Percentiles rank a stretch among this genome's conserved stretches.
Conservation (phyloP, 2,329 filamentous ascomycete species). For the Emergomyces pasteurianus region DNA sequence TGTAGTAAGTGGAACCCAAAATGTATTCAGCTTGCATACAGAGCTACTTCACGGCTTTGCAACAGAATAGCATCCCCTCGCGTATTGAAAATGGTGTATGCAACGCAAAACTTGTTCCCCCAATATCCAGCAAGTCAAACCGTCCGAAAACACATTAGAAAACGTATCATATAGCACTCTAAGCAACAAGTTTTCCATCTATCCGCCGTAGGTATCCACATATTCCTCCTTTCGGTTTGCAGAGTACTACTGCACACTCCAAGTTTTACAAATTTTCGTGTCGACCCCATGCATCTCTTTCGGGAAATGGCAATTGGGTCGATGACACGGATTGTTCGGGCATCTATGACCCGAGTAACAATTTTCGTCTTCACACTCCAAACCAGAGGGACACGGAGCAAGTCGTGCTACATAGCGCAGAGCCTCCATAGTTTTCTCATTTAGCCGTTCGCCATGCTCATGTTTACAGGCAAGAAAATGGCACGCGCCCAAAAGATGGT, state of each 20-base stretch:
- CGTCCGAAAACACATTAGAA: too few relatives aligned
- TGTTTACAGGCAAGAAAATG: conserved; percentile 16
- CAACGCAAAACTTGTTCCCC: too few relatives aligned
- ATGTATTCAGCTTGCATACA: too few relatives aligned
- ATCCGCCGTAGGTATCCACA: too few relatives aligned
- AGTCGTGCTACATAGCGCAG: conserved; percentile 22
- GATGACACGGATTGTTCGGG: conserved; percentile 10
- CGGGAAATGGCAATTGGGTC: conserved; percentile 15
- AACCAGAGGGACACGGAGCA: conserved; percentile 17
- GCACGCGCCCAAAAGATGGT: conserved; percentile 19
- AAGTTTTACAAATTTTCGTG: conserved; percentile 9
- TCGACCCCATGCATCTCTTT: conserved; percentile 15
- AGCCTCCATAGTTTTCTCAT: conserved; percentile 13
- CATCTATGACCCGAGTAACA: conserved; percentile 21
- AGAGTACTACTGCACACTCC: not conserved
- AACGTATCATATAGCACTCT: not conserved
- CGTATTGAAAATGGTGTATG: too few relatives aligned
- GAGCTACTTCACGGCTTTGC: too few relatives aligned
- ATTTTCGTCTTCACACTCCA: conserved; percentile 18
- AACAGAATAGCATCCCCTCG: too few relatives aligned
- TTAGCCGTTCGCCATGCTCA: conserved; percentile 16
- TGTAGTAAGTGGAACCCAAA: too few relatives aligned
- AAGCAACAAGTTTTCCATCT: too few relatives aligned
- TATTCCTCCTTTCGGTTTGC: not conserved
- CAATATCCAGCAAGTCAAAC: too few relatives aligned